Evolutionary conservation across 2,329 filamentous ascomycete species (phyloP), one percentile per base, ranked within the genome.

Genomic region (Aspergillus sp.): DNA sequence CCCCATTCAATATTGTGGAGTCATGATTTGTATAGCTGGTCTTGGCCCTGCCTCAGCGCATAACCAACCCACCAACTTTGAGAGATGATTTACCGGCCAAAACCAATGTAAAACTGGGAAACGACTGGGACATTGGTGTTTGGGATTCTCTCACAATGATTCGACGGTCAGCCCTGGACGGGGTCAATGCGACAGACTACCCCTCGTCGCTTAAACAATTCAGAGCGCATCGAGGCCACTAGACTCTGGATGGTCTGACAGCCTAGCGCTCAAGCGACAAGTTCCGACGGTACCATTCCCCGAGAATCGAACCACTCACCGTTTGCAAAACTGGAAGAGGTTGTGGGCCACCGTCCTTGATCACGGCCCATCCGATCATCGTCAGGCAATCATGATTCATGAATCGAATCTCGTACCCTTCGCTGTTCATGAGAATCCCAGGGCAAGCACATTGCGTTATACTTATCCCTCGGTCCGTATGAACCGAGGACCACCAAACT

Each of bases 241-340:
- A 59, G 53, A 39, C 31, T 27, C 19, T 43, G 21, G 14, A 57
- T 62, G 59, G 59, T 50, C 59, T 55, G 57, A 59, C 59, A 57
- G 54, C 39, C 56, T 62, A 57, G 45, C 41, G 14, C 31, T 27
- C 37, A 55, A 49, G 27, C 37, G 49, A 39, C 23, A 48, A 57
- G 44, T 39, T 23, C 59, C 48, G 31, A 45, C 54, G 24, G 23
- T 15, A n/a, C 19, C 35, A 14, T 19, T 45, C 15, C 45, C 33
- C 6, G 31, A 40, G 7, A 21, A 17, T 19, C 39, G 37, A 27
- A 12, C 55, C 49, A 56, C 47, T 47, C 41, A 47, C 43, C 19
- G 51, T 27, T 46, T 15, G 33, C 15, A 24, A 41, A 52, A 35
- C 49, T 33, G n/a, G 24, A 23, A 21, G 23, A 46, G 14, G 5